Evolutionary conservation across 2,329 filamentous ascomycete species (phyloP), one percentile per base, ranked within the genome.

Genomic region (Calonectria multiphialidica): DNA sequence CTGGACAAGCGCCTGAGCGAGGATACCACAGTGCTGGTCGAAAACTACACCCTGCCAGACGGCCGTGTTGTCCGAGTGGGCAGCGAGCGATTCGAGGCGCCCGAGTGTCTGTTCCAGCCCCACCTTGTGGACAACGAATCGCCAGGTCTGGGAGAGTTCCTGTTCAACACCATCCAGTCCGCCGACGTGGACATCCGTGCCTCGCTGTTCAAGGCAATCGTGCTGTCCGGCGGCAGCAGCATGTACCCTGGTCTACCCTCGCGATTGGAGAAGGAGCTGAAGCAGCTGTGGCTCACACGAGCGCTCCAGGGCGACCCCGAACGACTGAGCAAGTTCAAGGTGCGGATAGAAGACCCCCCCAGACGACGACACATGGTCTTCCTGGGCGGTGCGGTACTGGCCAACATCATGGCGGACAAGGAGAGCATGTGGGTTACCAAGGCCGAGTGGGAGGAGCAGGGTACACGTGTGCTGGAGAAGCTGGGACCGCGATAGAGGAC

Each of bases 311-410:
- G 96, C 71, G 95, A 99, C 85, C 96, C 97, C 1, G 96, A 98
- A 86, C 91, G 97, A 77, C 85, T 99, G 81, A 95, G 91, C 92
- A 99, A 98, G 92, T 99, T 99, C 90, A 99, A 98, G 91, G 96
- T 99, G 77, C 92, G 97, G 84, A 98, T 99, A 88, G 97, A 99
- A 85, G 97, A 99, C 84, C 97, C 97, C 64, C 97, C 97, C 40
- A 91, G 97, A 86, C 91, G 97, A 87, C 91, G 96, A 85, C 97
- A 99, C 88, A 98, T 99, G 96, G 97, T 99, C n/a, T 98, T 99
- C 90, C 87, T 99, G 68, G 97, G 97, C 71, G 97, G 97, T 79
- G 97, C 97, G 30, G 97, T 99, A 74, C 88, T 99, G 80, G 97
- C 97, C 79, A 98, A 98, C 83, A 97, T 99, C 84, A 98, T 99